phyloP scores from a whole-genome alignment of 1,284 basidiomycete species.

The Rugosomyces carneus region DNA sequence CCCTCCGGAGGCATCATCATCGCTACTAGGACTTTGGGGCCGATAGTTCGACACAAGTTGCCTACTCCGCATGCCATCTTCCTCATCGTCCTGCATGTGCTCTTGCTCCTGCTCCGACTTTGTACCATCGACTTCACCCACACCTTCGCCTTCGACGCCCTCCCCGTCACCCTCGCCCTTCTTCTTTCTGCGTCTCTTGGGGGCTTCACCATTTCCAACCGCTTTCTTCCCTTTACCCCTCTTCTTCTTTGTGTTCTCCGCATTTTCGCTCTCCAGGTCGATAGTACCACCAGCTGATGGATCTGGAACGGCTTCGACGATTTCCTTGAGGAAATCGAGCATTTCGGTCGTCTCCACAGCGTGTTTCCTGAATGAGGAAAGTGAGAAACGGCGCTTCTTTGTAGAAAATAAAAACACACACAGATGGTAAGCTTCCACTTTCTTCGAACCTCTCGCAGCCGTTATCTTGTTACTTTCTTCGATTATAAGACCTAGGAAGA shows the following conservation, averaged over 20 bases:
- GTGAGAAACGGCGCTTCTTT: neutral
- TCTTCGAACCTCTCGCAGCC: constrained; percentile 74
- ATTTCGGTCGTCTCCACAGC: constrained; percentile 85
- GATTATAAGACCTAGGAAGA: constrained; percentile 87
- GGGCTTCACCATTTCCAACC: constrained; percentile 23
- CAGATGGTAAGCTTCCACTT: constrained; percentile 94
- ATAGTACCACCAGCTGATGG: constrained; percentile 78
- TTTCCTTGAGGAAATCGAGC: constrained; percentile 94
- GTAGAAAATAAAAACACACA: constrained; percentile 39
- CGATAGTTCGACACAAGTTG: constrained; percentile 18
- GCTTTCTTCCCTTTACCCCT: constrained; percentile 50
- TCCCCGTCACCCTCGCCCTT: constrained; percentile 27
- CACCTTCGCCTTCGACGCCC: constrained; percentile 5
- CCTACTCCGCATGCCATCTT: constrained; percentile 23
- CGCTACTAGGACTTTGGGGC: constrained; percentile 23
- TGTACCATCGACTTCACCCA: constrained; percentile 1
- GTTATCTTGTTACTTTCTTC: constrained; percentile 85
- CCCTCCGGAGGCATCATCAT: constrained; percentile 28
- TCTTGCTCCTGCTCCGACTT: constrained; percentile 21
- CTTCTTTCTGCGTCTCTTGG: constrained; percentile 38
- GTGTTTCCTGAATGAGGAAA: constrained; percentile 68
- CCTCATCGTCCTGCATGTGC: constrained; percentile 29
- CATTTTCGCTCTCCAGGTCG: constrained; percentile 56
- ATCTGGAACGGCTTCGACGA: constrained; percentile 88
- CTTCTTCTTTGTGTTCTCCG: constrained; percentile 50